Conservation (phyloP, 176 grass and related monocot species). For the Lolium perenne region DNA sequence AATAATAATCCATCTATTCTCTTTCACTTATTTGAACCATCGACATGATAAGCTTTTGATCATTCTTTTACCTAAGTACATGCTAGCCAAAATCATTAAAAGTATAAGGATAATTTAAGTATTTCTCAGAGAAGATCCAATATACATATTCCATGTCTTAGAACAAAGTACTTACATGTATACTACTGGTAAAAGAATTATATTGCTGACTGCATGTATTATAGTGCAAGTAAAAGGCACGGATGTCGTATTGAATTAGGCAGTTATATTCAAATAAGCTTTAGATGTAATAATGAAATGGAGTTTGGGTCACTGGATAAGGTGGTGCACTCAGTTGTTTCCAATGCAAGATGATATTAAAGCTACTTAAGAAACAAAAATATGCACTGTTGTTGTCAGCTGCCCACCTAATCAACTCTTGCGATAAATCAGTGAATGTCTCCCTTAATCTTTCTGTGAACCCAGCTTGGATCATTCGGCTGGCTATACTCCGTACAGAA, state of each 20-base stretch:
- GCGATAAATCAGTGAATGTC: conserved; percentile 23
- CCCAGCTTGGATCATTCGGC: conserved; percentile 36
- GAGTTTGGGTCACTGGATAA: neutral
- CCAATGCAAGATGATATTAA: neutral
- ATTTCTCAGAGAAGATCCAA: too few relatives aligned
- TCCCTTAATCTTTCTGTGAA: neutral
- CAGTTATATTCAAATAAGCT: neutral
- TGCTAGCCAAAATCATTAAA: too few relatives aligned
- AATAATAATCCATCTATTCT: neutral
- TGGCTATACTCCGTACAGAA: conserved; percentile 3
- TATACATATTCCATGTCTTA: too few relatives aligned
- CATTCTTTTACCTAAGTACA: too few relatives aligned
- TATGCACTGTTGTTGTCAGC: neutral
- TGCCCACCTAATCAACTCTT: conserved; percentile 24
- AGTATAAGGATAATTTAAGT: too few relatives aligned
- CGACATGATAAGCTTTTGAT: too few relatives aligned
- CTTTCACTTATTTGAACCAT: too few relatives aligned
- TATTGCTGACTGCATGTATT: too few relatives aligned
- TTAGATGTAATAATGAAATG: neutral
- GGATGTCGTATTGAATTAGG: too few relatives aligned
- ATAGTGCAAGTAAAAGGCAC: too few relatives aligned
- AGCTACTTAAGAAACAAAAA: neutral
- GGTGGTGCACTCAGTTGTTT: neutral
- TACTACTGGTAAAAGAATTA: too few relatives aligned
- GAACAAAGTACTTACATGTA: too few relatives aligned